A percentile compares a stretch with the other conserved stretches of the same genome.
phyloP scores from a whole-genome alignment of 371 early-diverging fungal species.

The Mortierella sp. region DNA sequence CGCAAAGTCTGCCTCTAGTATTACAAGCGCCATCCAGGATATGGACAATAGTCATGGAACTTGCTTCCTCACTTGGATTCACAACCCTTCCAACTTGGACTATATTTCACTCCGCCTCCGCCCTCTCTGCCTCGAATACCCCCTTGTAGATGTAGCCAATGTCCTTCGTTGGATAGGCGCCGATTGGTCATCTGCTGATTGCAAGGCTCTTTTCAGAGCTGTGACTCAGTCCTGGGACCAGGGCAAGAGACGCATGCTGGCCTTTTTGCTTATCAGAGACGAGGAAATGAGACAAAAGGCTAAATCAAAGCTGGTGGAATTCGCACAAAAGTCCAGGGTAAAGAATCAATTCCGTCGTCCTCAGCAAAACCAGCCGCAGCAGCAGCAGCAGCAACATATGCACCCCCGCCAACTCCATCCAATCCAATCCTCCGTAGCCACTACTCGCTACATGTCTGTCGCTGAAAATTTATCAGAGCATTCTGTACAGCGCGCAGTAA shows the following conservation, averaged over 20 bases:
- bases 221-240: constrained; percentile 53
- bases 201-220: constrained; percentile 52
- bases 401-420: constrained; percentile 17
- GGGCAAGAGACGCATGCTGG: constrained; percentile 43
- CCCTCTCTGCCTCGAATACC: constrained; percentile 55
- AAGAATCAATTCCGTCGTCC: constrained; percentile 4
- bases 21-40: constrained; percentile 44
- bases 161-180: constrained; percentile 54
- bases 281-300: constrained; percentile 56
- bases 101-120: constrained; percentile 53
- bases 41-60: constrained; percentile 54
- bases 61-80: constrained; percentile 54
- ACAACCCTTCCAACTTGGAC: constrained; percentile 55
- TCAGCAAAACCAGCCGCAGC: constrained; percentile 7
- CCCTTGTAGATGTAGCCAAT: constrained; percentile 47
- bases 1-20: constrained; percentile 21
- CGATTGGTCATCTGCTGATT: constrained; percentile 50
- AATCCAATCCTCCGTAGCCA: constrained; percentile 14
- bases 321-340: constrained; percentile 30
- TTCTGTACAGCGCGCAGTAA: background rate
- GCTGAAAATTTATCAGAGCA: background rate
- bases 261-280: constrained; percentile 49
- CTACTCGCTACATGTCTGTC: background rate
- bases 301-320: constrained; percentile 48
- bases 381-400: constrained; percentile 19